Base-by-base conservation (phyloP, 108 stramenopile genomes). In the Skeletonema potamos region DNA sequence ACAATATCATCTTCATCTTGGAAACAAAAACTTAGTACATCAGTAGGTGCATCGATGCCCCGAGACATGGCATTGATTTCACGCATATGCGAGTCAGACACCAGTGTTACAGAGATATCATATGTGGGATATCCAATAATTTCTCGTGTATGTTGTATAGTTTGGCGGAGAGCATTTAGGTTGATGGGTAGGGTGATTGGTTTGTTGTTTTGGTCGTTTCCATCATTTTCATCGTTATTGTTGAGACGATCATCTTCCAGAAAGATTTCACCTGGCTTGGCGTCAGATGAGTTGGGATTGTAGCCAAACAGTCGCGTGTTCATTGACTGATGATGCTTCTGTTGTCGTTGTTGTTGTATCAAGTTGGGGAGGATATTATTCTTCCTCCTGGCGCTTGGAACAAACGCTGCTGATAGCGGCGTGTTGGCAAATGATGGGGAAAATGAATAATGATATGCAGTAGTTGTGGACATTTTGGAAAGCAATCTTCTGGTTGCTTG, bases 21-120 rank as follows among this genome's bases (percentile, higher is more conserved):
- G 65, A 95, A 86, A 18, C 92, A 92, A 71, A 96, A 97, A 18
- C 89, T 91, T 17, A 97, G 67, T 44, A 97, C 88, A 58, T 97
- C 97, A 0, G 97, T 96, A 0, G 91, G 80, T 7, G 72, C 66
- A 61, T 86, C 69, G 7, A 92, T 68, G 3, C 87, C 87, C 15
- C 92, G 77, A 9, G 86, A 83, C 22, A 87, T 87, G n/a, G 57
- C 26, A 39, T 94, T 94, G 64, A 84, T 76, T 72, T 89, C 78
- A 69, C 63, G 73, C 90, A 94, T 94, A 58, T 89, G 82, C 10
- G 87, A 82, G 29, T 92, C 90, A 26, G 85, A 84, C 0, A 87
- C 75, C 32, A 94, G 69, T 0, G 84, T 29, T 24, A 91, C 43
- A 10, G 86, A 82, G 4, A 94, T 80, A 55, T 87, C 86, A 58